Base-by-base conservation (phyloP, 768 basidiomycete genomes). In the Mycena albidolilacea region DNA sequence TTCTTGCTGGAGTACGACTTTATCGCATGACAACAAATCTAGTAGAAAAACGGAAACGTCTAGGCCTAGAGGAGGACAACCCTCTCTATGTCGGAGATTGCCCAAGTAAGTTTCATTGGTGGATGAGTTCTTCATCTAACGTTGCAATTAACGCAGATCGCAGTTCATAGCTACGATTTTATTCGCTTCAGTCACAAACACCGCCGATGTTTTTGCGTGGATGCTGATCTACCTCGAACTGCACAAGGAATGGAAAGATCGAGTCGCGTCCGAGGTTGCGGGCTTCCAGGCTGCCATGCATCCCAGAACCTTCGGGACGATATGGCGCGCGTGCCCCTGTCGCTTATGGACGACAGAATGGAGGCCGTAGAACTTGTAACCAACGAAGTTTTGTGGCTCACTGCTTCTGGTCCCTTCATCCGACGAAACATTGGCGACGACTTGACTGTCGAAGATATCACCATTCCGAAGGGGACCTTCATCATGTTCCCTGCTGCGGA, bases 171-270 rank as follows among this genome's bases (percentile, higher is more conserved):
- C 57, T 17, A 58, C 30, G 21, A 58, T 58, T 17, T 23, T 58
- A n/a, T 58, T 58, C 7, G 57, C 57, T 58, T 23, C 57, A 38
- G 57, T 58, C 30, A 21, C 37, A 30, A 58, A 38, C 57, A 58
- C 57, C 21, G 57, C 57, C 30, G 38, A 58, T 58, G 10, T 58
- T 38, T 58, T 58, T 30, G 57, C 57, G 7, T 58, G 57, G 57
- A 38, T 23, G 57, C 30, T 58, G 23, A 23, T 58, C 17, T 58
- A 38, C 57, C 57, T 58, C 8, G 57, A 58, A 38, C 57, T 17
- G 11, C 57, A 58, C 37, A 38, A 14, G 30, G 57, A 58, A 21
- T 58, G 57, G 57, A 58, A 58, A 35, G 30, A 30, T 35, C 57
- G 57, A n/a, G 21, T 38, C 14, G 6, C 6, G 21, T 9, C 57